Evolutionary conservation across 768 basidiomycete species (phyloP), one percentile per base, ranked within the genome.

Genomic region (Daedalea quercina): DNA sequence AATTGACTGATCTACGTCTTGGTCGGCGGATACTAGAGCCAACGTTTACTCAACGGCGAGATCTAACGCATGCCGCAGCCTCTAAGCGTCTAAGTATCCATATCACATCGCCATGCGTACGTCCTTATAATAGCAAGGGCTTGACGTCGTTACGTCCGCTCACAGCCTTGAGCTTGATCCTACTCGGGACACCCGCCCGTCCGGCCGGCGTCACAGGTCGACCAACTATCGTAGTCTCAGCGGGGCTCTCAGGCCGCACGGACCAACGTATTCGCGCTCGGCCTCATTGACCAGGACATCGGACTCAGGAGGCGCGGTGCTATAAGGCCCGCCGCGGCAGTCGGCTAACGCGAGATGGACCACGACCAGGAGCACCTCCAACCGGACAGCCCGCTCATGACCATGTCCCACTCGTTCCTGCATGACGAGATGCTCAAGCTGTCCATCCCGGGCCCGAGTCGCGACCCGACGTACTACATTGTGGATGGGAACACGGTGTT

Each of bases 401-500:
- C 57, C 34, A 67, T 67, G 63, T 54, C 62, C 41, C 57, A 63
- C 54, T 65, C 63, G 34, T 64, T 67, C 52, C 59, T 67, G 12
- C 56, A 59, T 46, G 65, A 67, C 28, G 63, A 62, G 46, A 65
- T 67, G 57, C 65, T 67, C 48, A 57, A 58, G 7, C 61, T 67
- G 8, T 60, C 59, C 19, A 67, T 67, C n/a, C 64, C 65, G 12
- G 65, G 65, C 1, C 63, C 63, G 2, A 62, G 60, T n/a, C 55
- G 63, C 31, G 65, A 67, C 49, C 52, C 58, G 24, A 57, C 25
- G 3, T 88, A 79, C 61, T 89, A 88, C 64, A 74, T 86, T 54
- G 69, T 75, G 40, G 87, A 89, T 60, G 87, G 87, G 31, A 86
- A 84, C 59, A 85, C 81, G 57, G 72, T 87, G 11, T 63, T 89